phyloP scores from a whole-genome alignment of 176 grass and related monocot genomes.

The barley (Hordeum vulgare) region MorexV3_pseudomolecules_assembly NC_058521.1:593155316-593155815 shows the following conservation, averaged over 20 bases:
- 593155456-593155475: background rate
- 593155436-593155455: slow-evolving; percentile 20
- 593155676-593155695: background rate
- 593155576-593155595: background rate
- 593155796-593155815: background rate
- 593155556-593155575: background rate
- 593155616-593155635: background rate
- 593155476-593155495: slow-evolving; percentile 46
- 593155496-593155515: slow-evolving; percentile 61
- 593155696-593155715: background rate
- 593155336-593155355: slow-evolving; percentile 17
- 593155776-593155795: background rate
- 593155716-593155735: background rate
- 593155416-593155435: slow-evolving; percentile 56
- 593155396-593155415: slow-evolving; percentile 46
- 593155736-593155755: background rate
- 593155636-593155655: background rate
- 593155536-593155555: background rate
- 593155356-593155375: slow-evolving; percentile 13
- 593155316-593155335: slow-evolving; percentile 1
- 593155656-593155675: background rate
- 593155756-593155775: background rate
- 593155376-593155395: background rate
- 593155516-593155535: slow-evolving; percentile 57
- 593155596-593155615: background rate